These are phyloP conservation scores for Pezizomycotina sp. DNA, from an alignment of 2,329 filamentous ascomycete species.

Conservation along the genomic window DNA sequence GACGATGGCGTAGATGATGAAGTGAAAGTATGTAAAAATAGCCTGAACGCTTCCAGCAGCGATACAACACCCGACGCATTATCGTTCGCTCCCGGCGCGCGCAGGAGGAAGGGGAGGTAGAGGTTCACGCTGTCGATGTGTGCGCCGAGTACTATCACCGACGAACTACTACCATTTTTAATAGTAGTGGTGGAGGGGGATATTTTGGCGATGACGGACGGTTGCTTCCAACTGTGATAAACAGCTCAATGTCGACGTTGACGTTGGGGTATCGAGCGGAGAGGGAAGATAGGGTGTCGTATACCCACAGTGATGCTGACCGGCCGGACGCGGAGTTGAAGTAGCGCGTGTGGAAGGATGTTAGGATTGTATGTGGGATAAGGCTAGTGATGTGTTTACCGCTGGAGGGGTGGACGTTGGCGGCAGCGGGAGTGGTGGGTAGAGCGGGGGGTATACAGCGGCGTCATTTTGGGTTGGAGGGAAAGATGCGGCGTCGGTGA, in stretches of 20 bases:
- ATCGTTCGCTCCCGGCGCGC: constrained; percentile 79
- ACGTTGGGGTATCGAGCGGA: no score
- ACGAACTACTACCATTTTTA: constrained; percentile 37
- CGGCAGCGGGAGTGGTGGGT: no score
- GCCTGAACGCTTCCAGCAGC: no score
- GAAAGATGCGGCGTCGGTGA: no score
- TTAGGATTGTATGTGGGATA: no score
- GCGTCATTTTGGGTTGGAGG: no score
- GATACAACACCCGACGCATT: constrained; percentile 87
- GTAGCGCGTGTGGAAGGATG: constrained; percentile 63
- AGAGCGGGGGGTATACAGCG: no score
- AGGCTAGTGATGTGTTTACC: no score
- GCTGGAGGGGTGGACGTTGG: no score
- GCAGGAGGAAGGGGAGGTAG: constrained; percentile 63
- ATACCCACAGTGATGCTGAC: constrained; percentile 74
- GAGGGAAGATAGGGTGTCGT: no score
- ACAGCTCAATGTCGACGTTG: constrained; percentile 48
- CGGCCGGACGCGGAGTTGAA: constrained; percentile 62
- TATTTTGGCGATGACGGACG: constrained; percentile 76
- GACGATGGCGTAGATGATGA: no score
- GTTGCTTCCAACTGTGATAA: constrained; percentile 76
- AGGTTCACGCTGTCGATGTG: constrained; percentile 92
- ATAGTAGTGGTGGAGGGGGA: constrained; percentile 31
- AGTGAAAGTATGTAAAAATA: no score
- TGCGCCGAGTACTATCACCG: constrained; percentile 72